phyloP scores from a whole-genome alignment of 805 yeast genomes.

The Lipomyces yamadae region DNA sequence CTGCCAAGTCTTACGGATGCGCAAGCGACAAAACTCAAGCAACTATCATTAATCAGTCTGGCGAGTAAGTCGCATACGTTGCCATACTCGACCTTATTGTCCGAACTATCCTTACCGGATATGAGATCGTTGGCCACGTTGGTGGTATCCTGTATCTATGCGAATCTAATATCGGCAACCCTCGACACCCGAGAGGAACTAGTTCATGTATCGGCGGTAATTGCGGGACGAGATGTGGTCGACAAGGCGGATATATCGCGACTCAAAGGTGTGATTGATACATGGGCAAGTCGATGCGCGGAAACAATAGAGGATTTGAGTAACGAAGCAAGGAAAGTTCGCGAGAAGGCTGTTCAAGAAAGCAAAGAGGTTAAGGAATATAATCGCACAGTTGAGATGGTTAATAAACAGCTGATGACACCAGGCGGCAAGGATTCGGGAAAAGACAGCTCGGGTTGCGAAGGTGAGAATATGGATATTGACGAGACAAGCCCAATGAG shows the following conservation, averaged over 20 bases:
- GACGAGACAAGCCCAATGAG: constrained; percentile 38
- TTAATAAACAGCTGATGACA: constrained; percentile 22
- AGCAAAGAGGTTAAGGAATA: constrained; percentile 28
- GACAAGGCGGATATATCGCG: constrained; percentile 9
- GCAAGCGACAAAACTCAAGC: constrained; percentile 31
- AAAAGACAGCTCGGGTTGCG: background rate
- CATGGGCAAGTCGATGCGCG: constrained; percentile 27
- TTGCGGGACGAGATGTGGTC: constrained; percentile 31
- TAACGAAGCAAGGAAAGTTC: constrained; percentile 18
- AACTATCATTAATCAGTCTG: constrained; percentile 29
- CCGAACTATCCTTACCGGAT: constrained; percentile 22
- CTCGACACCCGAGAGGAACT: constrained; percentile 31
- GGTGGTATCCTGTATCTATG: constrained; percentile 28
- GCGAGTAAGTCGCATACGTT: constrained; percentile 24
- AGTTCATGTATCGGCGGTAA: constrained; percentile 25
- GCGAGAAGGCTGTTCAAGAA: constrained; percentile 18
- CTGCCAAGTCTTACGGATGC: constrained; percentile 21
- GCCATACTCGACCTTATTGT: constrained; percentile 19
- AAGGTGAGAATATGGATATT: constrained; percentile 38
- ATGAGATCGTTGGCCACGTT: constrained; percentile 16
- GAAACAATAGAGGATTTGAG: constrained; percentile 20
- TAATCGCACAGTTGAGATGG: constrained; percentile 24
- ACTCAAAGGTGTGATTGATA: constrained; percentile 21
- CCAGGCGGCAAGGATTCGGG: constrained; percentile 8
- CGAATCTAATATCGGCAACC: constrained; percentile 26